Conservation (phyloP, 441 rosid genomes). For the Adansonia gregorii region DNA sequence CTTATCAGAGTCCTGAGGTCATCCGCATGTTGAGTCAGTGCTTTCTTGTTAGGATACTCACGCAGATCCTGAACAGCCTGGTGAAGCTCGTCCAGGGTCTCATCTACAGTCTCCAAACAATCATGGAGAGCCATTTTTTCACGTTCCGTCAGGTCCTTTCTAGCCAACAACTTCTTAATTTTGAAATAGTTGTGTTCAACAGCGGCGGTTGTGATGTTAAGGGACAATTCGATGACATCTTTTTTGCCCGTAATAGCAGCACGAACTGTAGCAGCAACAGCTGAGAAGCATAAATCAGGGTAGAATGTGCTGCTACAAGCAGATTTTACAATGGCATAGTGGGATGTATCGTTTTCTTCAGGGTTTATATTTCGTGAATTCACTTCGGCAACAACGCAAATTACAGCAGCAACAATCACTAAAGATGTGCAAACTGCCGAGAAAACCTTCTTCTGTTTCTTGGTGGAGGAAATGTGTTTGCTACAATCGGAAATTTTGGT, state of each 20-base stretch:
- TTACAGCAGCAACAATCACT: constrained; percentile 39
- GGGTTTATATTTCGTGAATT: constrained; percentile 37
- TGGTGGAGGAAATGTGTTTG: constrained; percentile 28
- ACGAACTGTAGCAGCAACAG: constrained; percentile 36
- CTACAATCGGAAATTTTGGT: constrained; percentile 25
- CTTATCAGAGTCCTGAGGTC: constrained; percentile 71
- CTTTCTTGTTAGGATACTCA: constrained; percentile 57
- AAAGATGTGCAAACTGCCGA: constrained; percentile 35
- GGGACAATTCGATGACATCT: constrained; percentile 65
- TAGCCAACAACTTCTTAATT: constrained; percentile 46
- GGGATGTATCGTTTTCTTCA: constrained; percentile 8
- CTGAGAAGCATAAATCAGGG: constrained; percentile 66
- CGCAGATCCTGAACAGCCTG: constrained; percentile 56
- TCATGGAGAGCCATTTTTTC: constrained; percentile 72
- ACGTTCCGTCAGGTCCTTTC: constrained; percentile 45
- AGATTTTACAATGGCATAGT: constrained; percentile 53
- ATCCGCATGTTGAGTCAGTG: constrained; percentile 54
- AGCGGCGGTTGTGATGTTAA: constrained; percentile 51
- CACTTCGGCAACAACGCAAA: constrained; percentile 50
- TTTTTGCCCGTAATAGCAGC: constrained; percentile 40
- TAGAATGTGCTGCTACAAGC: constrained; percentile 58
- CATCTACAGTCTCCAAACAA: constrained; percentile 73
- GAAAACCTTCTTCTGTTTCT: constrained; percentile 45
- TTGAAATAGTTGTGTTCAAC: constrained; percentile 60
- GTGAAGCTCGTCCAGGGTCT: constrained; percentile 68